Percentiles rank a stretch among this genome's conserved stretches.
Conservation (phyloP, 164 flowering plant genomes). For the Euptelea pleiosperma region DNA sequence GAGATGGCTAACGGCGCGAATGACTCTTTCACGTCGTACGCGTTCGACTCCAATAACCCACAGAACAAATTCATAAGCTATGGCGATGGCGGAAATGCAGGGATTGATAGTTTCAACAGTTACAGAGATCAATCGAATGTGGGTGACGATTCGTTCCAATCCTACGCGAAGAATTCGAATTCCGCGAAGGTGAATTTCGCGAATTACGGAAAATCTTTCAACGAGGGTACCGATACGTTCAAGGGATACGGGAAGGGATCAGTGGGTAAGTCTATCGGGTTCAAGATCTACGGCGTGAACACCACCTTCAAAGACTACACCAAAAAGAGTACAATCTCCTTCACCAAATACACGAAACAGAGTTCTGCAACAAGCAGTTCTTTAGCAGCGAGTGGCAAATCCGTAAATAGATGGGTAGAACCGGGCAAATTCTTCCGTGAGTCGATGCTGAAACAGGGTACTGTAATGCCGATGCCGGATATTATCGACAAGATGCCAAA, state of each 20-base stretch:
- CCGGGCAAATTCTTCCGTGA: constrained; percentile 86
- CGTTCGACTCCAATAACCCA: constrained; percentile 50
- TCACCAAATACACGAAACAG: constrained; percentile 39
- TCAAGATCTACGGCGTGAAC: constrained; percentile 49
- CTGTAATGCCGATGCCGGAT: constrained; percentile 75
- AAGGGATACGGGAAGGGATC: constrained; percentile 64
- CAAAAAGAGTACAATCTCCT: constrained; percentile 33
- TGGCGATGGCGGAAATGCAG: constrained; percentile 46
- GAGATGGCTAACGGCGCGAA: constrained; percentile 47
- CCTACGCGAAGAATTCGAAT: constrained; percentile 57
- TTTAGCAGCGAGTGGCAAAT: constrained; percentile 19
- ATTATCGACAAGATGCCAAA: constrained; percentile 77
- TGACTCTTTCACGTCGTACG: constrained; percentile 59
- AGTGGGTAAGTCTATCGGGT: constrained; percentile 29
- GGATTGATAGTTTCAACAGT: constrained; percentile 36
- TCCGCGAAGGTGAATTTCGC: constrained; percentile 42
- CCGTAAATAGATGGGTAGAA: constrained; percentile 53
- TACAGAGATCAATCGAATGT: constrained; percentile 70
- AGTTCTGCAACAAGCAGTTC: neutral
- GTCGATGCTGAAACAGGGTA: constrained; percentile 54
- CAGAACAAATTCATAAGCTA: constrained; percentile 53
- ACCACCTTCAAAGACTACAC: constrained; percentile 52
- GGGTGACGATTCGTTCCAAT: constrained; percentile 62
- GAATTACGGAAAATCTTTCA: constrained; percentile 72
- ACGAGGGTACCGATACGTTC: constrained; percentile 57